A percentile compares a stretch with the other conserved stretches of the same genome.
These are phyloP conservation scores for Yamadazyma insecticola DNA, from an alignment of 805 yeast genomes.

Conservation along the genomic window DNA sequence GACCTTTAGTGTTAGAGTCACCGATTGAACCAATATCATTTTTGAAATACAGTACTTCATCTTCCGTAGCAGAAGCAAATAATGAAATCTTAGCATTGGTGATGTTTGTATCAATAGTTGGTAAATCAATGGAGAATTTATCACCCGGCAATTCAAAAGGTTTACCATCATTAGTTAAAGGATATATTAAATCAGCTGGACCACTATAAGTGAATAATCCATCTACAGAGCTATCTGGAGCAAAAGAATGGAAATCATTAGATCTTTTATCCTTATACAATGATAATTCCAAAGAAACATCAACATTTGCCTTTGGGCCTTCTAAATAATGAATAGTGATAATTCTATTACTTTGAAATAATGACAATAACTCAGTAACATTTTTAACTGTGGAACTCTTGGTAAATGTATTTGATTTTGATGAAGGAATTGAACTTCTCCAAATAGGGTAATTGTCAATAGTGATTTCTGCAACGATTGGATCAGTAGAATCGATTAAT, in stretches of 20 bases:
- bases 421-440: constrained; percentile 23
- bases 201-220: constrained; percentile 14
- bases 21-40: constrained; percentile 11
- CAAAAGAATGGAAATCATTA: no score
- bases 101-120: constrained; percentile 15
- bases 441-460: constrained; percentile 21
- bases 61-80: constrained; percentile 23
- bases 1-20: constrained; percentile 13
- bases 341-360: constrained; percentile 12
- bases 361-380: constrained; percentile 18
- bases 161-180: constrained; percentile 15
- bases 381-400: constrained; percentile 19
- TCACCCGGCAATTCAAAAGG: constrained; percentile 18
- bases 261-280: no score
- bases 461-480: constrained; percentile 18
- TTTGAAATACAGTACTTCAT: constrained; percentile 17
- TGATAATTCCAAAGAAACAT: constrained; percentile 17
- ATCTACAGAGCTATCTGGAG: constrained; percentile 12
- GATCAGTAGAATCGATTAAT: constrained; percentile 7
- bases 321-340: constrained; percentile 18
- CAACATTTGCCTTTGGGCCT: constrained; percentile 15
- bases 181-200: constrained; percentile 18
- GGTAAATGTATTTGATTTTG: constrained; percentile 11
- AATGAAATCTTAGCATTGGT: constrained; percentile 17
- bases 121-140: constrained; percentile 14